These are phyloP conservation scores for Backusella sp. DNA, from an alignment of 192 early-diverging fungal genomes.

Conservation along the genomic window DNA sequence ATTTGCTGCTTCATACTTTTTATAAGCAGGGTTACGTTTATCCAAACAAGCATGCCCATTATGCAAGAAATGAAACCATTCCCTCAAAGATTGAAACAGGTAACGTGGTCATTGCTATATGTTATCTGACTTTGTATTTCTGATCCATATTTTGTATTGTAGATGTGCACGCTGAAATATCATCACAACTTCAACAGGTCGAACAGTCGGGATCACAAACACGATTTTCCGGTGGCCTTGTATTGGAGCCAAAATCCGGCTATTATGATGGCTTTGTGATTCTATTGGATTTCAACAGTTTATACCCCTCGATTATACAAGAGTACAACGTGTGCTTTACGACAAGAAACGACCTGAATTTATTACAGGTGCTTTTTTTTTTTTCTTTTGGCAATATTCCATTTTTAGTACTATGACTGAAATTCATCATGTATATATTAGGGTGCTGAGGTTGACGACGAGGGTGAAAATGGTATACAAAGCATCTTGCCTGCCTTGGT, in stretches of 20 bases:
- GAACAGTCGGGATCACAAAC: background rate
- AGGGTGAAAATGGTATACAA: constrained; percentile 48
- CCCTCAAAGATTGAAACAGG: background rate
- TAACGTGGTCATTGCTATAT: background rate
- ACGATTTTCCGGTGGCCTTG: constrained; percentile 86
- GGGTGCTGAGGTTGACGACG: background rate
- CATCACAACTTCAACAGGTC: background rate
- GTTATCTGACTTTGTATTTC: constrained; percentile 27
- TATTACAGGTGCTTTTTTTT: background rate
- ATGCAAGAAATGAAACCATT: background rate
- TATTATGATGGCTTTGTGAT: constrained; percentile 95
- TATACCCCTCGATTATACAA: constrained; percentile 99
- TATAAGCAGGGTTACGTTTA: constrained; percentile 87
- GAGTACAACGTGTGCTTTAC: constrained; percentile 99
- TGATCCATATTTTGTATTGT: background rate
- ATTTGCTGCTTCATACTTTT: constrained; percentile 93
- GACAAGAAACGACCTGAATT: constrained; percentile 42
- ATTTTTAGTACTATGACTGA: background rate
- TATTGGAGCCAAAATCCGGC: constrained; percentile 96
- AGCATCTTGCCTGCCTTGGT: constrained; percentile 89
- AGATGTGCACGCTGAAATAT: background rate
- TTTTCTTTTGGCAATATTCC: background rate
- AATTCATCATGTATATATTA: background rate
- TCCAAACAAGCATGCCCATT: constrained; percentile 69
- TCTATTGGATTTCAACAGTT: constrained; percentile 95